A percentile compares a stretch with the other conserved stretches of the same genome.
Conservation (phyloP, 768 basidiomycete genomes). For the Cubamyces lactineus region DNA sequence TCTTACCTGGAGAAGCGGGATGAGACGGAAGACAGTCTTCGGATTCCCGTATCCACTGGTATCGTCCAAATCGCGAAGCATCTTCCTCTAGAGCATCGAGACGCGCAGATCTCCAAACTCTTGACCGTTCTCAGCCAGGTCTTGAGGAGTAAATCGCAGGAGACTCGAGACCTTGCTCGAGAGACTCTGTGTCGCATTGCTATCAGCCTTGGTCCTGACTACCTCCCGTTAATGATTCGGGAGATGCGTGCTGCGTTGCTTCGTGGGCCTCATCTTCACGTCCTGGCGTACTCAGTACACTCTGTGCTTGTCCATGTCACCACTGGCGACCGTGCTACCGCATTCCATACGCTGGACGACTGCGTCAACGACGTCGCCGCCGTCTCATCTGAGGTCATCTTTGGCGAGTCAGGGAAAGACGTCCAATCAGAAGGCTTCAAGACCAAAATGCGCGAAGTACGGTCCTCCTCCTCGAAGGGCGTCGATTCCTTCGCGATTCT, state of each 20-base stretch:
- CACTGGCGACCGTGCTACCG: conserved; percentile 52
- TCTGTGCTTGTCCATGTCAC: conserved; percentile 83
- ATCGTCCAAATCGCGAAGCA: conserved; percentile 83
- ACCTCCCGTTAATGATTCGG: conserved; percentile 71
- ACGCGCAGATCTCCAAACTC: conserved; percentile 72
- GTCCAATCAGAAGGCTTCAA: conserved; percentile 88
- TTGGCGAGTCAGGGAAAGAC: conserved; percentile 92
- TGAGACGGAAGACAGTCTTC: conserved; percentile 78
- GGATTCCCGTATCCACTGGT: conserved; percentile 88
- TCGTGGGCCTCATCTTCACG: conserved; percentile 93
- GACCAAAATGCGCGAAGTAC: conserved; percentile 92
- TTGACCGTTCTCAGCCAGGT: conserved; percentile 88
- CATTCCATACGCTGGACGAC: conserved; percentile 69
- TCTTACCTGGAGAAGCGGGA: conserved; percentile 83
- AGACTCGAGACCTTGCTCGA: conserved; percentile 84
- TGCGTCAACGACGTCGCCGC: conserved; percentile 80
- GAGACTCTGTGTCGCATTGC: conserved; percentile 84
- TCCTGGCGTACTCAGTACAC: conserved; percentile 85
- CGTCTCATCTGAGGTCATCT: conserved; percentile 87
- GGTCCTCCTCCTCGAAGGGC: conserved; percentile 78
- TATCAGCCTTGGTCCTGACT: conserved; percentile 68
- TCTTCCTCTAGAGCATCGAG: conserved; percentile 65
- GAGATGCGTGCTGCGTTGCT: conserved; percentile 84
- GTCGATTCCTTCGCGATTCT: conserved; percentile 85
- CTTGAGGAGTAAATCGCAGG: conserved; percentile 91